Evolutionary conservation across 345 rosid species (phyloP).

Genomic region (Melastoma malabathricum): DNA sequence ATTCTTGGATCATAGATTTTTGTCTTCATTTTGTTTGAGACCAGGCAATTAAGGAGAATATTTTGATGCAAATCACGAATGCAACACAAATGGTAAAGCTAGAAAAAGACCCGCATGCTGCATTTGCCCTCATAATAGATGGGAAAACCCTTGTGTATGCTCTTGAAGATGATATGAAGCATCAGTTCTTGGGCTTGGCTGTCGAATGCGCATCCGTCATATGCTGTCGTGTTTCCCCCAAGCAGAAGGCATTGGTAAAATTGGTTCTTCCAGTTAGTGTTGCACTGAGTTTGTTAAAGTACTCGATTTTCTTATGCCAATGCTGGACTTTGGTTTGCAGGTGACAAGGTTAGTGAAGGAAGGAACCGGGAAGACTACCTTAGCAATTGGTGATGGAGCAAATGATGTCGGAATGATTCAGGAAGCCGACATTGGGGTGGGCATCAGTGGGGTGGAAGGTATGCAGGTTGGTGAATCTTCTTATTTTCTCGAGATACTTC

Average conservation of each 20-base stretch:
- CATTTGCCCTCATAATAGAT: slow-evolving; percentile 85
- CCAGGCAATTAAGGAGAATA: slow-evolving; percentile 65
- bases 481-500: slow-evolving; percentile 5
- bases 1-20: slow-evolving; percentile 8
- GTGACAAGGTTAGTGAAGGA: slow-evolving; percentile 89
- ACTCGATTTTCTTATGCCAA: no score
- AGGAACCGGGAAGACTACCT: slow-evolving; percentile 86
- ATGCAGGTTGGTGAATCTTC: slow-evolving; percentile 73
- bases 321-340: slow-evolving; percentile 17
- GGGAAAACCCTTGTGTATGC: slow-evolving; percentile 83
- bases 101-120: slow-evolving; percentile 95
- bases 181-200: slow-evolving; percentile 71
- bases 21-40: slow-evolving; percentile 12
- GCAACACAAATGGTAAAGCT: slow-evolving; percentile 76
- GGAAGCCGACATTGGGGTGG: slow-evolving; percentile 99
- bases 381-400: slow-evolving; percentile 98
- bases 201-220: slow-evolving; percentile 93
- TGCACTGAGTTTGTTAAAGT: no score
- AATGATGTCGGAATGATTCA: slow-evolving; percentile 99
- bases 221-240: slow-evolving; percentile 99
- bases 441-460: slow-evolving; percentile 99
- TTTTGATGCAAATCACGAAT: slow-evolving; percentile 67
- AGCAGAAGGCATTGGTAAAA: slow-evolving; percentile 91
- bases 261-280: slow-evolving; percentile 5
- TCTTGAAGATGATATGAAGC: slow-evolving; percentile 77